Conservation (phyloP, 805 yeast species). For the Torulaspora maleeae region DNA sequence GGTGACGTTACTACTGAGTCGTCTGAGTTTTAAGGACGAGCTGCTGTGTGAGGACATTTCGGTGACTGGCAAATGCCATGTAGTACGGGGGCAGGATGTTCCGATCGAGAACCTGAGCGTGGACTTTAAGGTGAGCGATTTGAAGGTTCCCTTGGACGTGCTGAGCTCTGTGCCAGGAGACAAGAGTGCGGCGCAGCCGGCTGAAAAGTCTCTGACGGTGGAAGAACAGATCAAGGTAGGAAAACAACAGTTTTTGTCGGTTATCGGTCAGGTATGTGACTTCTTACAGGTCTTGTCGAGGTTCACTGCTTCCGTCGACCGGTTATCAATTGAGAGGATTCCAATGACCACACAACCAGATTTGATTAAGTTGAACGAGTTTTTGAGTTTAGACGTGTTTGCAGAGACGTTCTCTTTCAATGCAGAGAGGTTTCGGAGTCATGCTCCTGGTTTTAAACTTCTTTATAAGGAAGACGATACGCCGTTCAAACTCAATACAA, state of each 20-base stretch:
- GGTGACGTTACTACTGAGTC: conserved; percentile 1
- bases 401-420: conserved; percentile 29
- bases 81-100: conserved; percentile 4
- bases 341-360: conserved; percentile 24
- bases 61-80: conserved; percentile 4
- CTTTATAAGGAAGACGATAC: conserved; percentile 39
- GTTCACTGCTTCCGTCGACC: conserved; percentile 25
- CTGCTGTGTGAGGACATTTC: conserved; percentile 11
- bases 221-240: conserved; percentile 3
- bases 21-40: conserved; percentile 1
- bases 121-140: conserved; percentile 24
- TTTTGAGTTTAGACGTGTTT: conserved; percentile 21
- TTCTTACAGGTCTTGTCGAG: conserved; percentile 15
- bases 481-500: conserved; percentile 40
- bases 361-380: conserved; percentile 19
- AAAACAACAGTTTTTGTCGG: not conserved
- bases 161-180: not conserved
- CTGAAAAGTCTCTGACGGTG: not conserved
- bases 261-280: conserved; percentile 4
- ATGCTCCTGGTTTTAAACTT: conserved; percentile 47
- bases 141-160: conserved; percentile 16
- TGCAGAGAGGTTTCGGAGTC: conserved; percentile 28
- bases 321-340: conserved; percentile 18
- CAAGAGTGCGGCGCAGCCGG: not conserved
- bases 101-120: conserved; percentile 13